Base-by-base conservation (phyloP, 805 yeast genomes). In the Candida insectalens region DNA sequence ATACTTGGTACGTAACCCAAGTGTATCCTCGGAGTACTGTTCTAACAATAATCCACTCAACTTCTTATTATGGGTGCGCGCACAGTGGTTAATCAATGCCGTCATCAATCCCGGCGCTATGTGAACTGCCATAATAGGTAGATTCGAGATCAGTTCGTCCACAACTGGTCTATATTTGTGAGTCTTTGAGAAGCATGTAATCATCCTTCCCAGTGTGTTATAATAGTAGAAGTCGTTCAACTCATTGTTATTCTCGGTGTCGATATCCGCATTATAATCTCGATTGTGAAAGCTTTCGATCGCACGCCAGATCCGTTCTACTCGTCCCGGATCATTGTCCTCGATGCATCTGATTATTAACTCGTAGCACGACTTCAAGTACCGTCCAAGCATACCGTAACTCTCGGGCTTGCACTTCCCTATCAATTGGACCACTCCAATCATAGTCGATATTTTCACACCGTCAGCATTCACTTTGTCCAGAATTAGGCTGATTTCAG, bases 61-160 rank as follows among this genome's bases (percentile, higher is more conserved):
- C 8, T 44, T 37, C 19, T 43, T 40, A 32, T 57, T 49, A 10
- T 37, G 32, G 1, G 50, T 46, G 21, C 58, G 37, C 2, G 54
- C 36, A 30, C 57, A 45, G 39, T 59, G 57, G 17, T 43, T 36
- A 4, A 57, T 28, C 19, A 59, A 36, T 1, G 60, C 41, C 6
- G 50, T 41, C 62, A 59, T 55, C 27, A 59, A 41, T 14, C 43
- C 43, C 1, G 64, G 63, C 18, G 53, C 49, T 3, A 53, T 43
- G 23, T 45, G 45, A 19, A 59, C 52, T 1, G 62, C 52, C 19
- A 53, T 51, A 18, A 58, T 42, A 1, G 64, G 63, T n/a, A 59
- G 35, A 25, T 49, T 43, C 18, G 40, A 37, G 3, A 59, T 46
- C 12, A 59, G 17, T 4, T 47, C 43, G 8, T 40, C 36, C 4